Percentiles rank a stretch among this genome's conserved stretches.
phyloP scores from a whole-genome alignment of 345 rosid genomes.

The Gossypium stocksii region DNA sequence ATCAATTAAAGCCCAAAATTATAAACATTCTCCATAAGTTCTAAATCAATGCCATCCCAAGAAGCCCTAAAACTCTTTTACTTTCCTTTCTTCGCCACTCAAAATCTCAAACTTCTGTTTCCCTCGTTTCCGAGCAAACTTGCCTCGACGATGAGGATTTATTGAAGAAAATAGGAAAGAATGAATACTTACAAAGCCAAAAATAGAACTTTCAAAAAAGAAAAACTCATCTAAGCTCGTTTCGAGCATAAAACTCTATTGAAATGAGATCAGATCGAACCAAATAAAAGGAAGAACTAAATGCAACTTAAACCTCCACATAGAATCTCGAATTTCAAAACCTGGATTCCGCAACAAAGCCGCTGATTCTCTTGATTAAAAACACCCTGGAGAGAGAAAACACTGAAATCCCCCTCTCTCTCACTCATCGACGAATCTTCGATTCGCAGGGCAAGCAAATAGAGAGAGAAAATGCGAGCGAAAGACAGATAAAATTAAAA shows the following conservation, averaged over 20 bases:
- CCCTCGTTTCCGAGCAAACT: background rate
- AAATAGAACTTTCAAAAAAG: background rate
- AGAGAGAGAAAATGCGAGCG: background rate
- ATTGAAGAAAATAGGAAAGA: background rate
- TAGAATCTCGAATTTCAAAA: slow-evolving; percentile 3
- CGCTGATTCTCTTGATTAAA: background rate
- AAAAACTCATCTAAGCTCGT: slow-evolving; percentile 10
- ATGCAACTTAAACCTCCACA: slow-evolving; percentile 2
- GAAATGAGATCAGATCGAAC: background rate
- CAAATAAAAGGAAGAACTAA: background rate
- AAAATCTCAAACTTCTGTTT: background rate
- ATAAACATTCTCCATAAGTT: background rate
- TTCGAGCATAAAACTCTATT: background rate
- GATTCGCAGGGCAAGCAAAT: background rate
- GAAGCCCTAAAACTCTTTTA: background rate
- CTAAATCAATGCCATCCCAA: background rate
- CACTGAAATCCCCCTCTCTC: background rate
- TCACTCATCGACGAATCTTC: background rate
- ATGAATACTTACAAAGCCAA: slow-evolving; percentile 8
- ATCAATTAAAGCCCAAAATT: background rate
- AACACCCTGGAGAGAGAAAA: slow-evolving; percentile 12
- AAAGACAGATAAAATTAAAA: too few relatives aligned
- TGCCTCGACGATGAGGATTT: background rate
- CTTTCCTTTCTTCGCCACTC: background rate
- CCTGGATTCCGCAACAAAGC: slow-evolving; percentile 7